Percentiles rank a stretch among this genome's conserved stretches.
Conservation (phyloP, 768 basidiomycete genomes). For the Psilocybe subaeruginosa region DNA sequence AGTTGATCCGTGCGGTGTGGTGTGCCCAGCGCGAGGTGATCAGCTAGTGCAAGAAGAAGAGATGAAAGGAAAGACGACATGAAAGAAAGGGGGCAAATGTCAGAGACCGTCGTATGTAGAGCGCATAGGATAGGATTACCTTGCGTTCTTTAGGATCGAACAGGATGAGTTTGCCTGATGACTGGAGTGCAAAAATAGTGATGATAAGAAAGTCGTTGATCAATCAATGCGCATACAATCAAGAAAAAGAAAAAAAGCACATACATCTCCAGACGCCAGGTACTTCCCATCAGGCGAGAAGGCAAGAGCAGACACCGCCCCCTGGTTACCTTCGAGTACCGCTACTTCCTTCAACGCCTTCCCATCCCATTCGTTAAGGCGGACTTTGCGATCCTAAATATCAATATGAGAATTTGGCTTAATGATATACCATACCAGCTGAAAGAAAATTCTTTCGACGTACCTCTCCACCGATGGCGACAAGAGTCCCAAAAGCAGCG, state of each 20-base stretch:
- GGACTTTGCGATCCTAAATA: slow-evolving; percentile 71
- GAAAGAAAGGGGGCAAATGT: neutral
- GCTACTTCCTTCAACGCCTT: slow-evolving; percentile 57
- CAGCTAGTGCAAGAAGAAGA: slow-evolving; percentile 37
- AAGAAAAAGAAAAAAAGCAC: slow-evolving; percentile 30
- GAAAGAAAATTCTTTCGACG: slow-evolving; percentile 19
- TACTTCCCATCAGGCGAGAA: slow-evolving; percentile 79
- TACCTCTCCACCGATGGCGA: slow-evolving; percentile 82
- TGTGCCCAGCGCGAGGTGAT: slow-evolving; percentile 83
- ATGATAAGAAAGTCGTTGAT: neutral
- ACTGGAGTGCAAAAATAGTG: slow-evolving; percentile 42
- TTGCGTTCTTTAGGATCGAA: slow-evolving; percentile 71
- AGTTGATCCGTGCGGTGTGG: slow-evolving; percentile 82
- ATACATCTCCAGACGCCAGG: slow-evolving; percentile 86
- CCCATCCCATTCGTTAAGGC: slow-evolving; percentile 74
- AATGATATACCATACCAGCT: too few species aligned
- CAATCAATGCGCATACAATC: neutral
- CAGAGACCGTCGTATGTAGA: neutral
- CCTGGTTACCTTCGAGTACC: slow-evolving; percentile 69
- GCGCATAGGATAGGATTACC: slow-evolving; percentile 35
- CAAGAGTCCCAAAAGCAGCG: slow-evolving; percentile 49
- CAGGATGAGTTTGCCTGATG: slow-evolving; percentile 79
- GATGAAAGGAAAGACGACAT: neutral
- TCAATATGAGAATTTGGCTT: too few species aligned
- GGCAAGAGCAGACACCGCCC: slow-evolving; percentile 70